Percentiles rank a stretch among this genome's conserved stretches.
These are phyloP conservation scores for Cladosporium sp. DNA, from an alignment of 2,329 filamentous ascomycete species.

Conservation along the genomic window DNA sequence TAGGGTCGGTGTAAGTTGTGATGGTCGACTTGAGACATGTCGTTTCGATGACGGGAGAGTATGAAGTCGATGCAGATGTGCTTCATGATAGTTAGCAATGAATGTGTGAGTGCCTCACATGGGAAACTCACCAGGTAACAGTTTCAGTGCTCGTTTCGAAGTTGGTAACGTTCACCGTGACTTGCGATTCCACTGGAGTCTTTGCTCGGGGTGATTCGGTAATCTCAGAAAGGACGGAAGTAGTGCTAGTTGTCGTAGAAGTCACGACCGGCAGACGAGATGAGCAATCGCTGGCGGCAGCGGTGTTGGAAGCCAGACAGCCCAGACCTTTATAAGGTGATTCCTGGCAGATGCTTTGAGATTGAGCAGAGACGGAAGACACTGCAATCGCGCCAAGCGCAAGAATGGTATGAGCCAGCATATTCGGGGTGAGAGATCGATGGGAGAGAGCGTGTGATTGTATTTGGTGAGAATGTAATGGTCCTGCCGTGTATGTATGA, in stretches of 20 bases:
- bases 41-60: conserved; percentile 6
- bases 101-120: too few species aligned
- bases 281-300: conserved; percentile 10
- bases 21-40: background rate
- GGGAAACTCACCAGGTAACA: background rate
- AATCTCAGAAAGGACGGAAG: conserved; percentile 7
- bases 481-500: conserved; percentile 7
- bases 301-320: conserved; percentile 9
- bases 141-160: conserved; percentile 5
- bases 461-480: background rate
- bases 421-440: background rate
- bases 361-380: conserved; percentile 10
- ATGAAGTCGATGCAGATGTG: background rate
- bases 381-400: conserved; percentile 9
- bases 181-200: background rate
- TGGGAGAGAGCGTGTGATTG: background rate
- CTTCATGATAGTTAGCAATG: background rate
- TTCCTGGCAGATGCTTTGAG: conserved; percentile 1
- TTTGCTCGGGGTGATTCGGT: background rate
- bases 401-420: conserved; percentile 7
- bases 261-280: conserved; percentile 1
- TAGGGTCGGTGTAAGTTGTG: conserved; percentile 9
- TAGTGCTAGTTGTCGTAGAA: conserved; percentile 5
- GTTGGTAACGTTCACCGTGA: conserved; percentile 5
- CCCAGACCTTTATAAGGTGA: conserved; percentile 6